These are phyloP conservation scores for Penicillium argentinense DNA, from an alignment of 495 filamentous ascomycete genomes.

Conservation along the genomic window DNA sequence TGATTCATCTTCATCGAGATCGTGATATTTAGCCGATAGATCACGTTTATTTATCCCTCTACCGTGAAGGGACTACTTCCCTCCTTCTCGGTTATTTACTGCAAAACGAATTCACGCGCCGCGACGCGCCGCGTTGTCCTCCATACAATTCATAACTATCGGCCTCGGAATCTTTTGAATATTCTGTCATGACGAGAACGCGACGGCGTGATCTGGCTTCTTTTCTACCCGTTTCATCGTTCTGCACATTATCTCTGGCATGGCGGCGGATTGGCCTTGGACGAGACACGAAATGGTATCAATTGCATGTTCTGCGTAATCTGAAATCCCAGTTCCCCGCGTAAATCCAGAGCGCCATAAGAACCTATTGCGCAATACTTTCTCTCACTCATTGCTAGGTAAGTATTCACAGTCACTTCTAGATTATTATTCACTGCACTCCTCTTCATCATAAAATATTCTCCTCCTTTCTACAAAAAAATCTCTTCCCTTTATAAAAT, in stretches of 20 bases:
- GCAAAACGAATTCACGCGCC: neutral
- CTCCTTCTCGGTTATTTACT: neutral
- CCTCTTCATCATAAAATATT: no score
- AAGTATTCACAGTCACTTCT: no score
- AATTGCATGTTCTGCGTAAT: conserved; percentile 5
- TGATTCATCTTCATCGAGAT: conserved; percentile 33
- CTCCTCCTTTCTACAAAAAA: no score
- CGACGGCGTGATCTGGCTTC: conserved; percentile 4
- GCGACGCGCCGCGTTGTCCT: neutral
- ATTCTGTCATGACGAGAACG: conserved; percentile 1
- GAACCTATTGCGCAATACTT: no score
- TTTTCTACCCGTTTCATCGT: conserved; percentile 1
- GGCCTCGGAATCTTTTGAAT: conserved; percentile 1
- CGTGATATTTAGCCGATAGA: conserved; percentile 11
- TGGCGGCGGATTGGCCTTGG: conserved; percentile 14
- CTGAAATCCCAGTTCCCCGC: neutral
- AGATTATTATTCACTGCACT: no score
- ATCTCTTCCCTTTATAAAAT: no score
- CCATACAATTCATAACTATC: conserved; percentile 2
- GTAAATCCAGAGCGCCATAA: neutral
- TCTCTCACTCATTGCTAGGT: no score
- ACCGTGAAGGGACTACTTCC: neutral
- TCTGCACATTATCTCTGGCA: conserved; percentile 7
- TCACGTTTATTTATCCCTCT: no score
- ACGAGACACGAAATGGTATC: conserved; percentile 26